These are phyloP conservation scores for Paxillus rubicundulus DNA, from an alignment of 768 basidiomycete species.

Conservation along the genomic window DNA sequence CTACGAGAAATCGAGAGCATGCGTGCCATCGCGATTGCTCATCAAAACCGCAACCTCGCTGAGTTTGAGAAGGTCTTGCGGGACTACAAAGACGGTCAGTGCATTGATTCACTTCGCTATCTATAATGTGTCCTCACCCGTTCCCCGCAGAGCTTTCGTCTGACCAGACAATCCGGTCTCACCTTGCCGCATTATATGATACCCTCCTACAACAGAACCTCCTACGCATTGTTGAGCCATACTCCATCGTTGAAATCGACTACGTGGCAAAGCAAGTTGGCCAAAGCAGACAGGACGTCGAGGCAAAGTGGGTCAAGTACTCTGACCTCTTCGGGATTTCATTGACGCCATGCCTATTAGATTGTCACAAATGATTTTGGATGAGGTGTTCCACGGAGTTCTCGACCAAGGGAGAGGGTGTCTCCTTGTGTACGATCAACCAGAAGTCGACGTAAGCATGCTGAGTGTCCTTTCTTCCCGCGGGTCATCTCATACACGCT, in stretches of 20 bases:
- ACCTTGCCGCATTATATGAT: conserved; percentile 92
- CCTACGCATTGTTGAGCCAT: conserved; percentile 93
- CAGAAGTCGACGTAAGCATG: conserved; percentile 73
- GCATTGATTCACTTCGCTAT: not conserved
- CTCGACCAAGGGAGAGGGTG: conserved; percentile 96
- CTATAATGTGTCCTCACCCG: not conserved
- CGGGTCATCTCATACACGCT: conserved; percentile 6
- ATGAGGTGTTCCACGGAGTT: conserved; percentile 91
- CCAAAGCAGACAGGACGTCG: conserved; percentile 83
- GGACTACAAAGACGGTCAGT: conserved; percentile 78
- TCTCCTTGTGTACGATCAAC: conserved; percentile 85
- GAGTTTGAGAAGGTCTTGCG: conserved; percentile 86
- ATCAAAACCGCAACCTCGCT: conserved; percentile 84
- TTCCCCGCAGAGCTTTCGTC: conserved; percentile 78
- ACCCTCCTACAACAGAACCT: conserved; percentile 95
- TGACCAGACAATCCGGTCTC: conserved; percentile 93
- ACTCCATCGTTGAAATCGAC: conserved; percentile 86
- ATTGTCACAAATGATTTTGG: conserved; percentile 96
- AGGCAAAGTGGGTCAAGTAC: conserved; percentile 69
- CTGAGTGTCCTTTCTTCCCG: not conserved
- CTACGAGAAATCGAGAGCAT: conserved; percentile 91
- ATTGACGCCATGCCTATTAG: conserved; percentile 38
- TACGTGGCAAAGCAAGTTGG: conserved; percentile 86
- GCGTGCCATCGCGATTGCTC: conserved; percentile 92
- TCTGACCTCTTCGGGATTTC: not conserved